A percentile compares a stretch with the other conserved stretches of the same genome.
Evolutionary conservation across 169 alveolate genomes (phyloP).

Genomic region (Ichthyophthirius multifiliis): DNA sequence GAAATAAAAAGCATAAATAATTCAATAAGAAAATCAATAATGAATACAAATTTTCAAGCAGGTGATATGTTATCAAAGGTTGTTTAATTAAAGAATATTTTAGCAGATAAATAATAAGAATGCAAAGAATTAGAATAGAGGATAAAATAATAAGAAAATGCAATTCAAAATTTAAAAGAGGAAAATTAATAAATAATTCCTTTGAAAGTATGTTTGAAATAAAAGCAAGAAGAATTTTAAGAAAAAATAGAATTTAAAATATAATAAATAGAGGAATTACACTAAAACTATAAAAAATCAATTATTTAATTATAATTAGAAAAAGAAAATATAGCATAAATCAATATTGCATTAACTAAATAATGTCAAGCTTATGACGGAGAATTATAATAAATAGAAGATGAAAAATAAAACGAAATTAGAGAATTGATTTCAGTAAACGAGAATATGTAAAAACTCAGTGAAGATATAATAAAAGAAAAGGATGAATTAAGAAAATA

Average conservation of each 20-base stretch:
- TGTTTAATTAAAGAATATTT: too few relatives aligned
- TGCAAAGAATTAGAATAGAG: too few relatives aligned
- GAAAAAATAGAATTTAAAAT: neutral
- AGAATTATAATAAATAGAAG: neutral
- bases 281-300: neutral
- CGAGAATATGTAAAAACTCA: neutral
- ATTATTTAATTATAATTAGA: neutral
- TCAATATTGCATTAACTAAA: neutral
- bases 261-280: neutral
- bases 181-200: too few relatives aligned
- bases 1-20: too few relatives aligned
- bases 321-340: neutral
- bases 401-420: neutral
- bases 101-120: too few relatives aligned
- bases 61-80: too few relatives aligned
- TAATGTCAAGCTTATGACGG: neutral
- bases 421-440: neutral
- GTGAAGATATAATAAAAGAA: neutral
- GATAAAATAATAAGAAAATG: too few relatives aligned
- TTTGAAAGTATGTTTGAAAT: neutral
- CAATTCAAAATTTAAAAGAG: too few relatives aligned
- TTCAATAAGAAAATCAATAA: too few relatives aligned
- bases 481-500: neutral
- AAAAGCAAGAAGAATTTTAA: neutral
- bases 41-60: too few relatives aligned